Conservation (phyloP, 108 stramenopile genomes). For the Skeletonema grethae region DNA sequence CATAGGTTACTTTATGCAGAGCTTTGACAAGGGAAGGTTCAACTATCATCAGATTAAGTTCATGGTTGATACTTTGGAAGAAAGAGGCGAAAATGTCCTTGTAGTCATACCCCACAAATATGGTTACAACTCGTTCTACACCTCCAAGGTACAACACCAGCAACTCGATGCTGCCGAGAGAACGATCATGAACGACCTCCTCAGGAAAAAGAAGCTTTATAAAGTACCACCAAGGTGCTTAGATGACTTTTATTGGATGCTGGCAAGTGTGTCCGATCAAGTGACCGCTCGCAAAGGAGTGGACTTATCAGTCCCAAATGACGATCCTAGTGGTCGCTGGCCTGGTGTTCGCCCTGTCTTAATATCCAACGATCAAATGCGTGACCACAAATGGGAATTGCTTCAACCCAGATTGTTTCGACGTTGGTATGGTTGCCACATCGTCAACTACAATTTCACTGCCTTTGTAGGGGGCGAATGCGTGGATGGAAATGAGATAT, state of each 20-base stretch:
- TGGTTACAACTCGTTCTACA: conserved; percentile 36
- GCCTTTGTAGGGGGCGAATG: conserved; percentile 67
- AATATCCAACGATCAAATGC: conserved; percentile 85
- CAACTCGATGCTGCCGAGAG: conserved; percentile 23
- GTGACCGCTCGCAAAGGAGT: conserved; percentile 48
- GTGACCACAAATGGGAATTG: conserved; percentile 83
- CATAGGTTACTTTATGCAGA: conserved; percentile 77
- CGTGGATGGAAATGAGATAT: conserved; percentile 64
- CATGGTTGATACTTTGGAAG: conserved; percentile 50
- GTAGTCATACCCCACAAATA: conserved; percentile 85
- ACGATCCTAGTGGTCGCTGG: conserved; percentile 63
- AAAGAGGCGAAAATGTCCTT: conserved; percentile 72
- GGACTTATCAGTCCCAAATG: conserved; percentile 56
- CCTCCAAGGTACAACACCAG: conserved; percentile 29
- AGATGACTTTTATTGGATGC: conserved; percentile 91
- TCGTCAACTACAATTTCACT: conserved; percentile 82
- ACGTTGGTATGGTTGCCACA: conserved; percentile 83
- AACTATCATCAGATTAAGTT: conserved; percentile 57
- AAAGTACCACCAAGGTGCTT: conserved; percentile 66
- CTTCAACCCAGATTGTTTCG: conserved; percentile 81
- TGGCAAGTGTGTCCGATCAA: conserved; percentile 76
- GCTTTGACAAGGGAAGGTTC: conserved; percentile 76
- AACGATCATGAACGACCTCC: conserved; percentile 45
- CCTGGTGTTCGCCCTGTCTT: conserved; percentile 82
- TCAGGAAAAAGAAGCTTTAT: conserved; percentile 45